Base-by-base conservation (phyloP, 257 asterid genomes). In the Ballota nigra region DNA sequence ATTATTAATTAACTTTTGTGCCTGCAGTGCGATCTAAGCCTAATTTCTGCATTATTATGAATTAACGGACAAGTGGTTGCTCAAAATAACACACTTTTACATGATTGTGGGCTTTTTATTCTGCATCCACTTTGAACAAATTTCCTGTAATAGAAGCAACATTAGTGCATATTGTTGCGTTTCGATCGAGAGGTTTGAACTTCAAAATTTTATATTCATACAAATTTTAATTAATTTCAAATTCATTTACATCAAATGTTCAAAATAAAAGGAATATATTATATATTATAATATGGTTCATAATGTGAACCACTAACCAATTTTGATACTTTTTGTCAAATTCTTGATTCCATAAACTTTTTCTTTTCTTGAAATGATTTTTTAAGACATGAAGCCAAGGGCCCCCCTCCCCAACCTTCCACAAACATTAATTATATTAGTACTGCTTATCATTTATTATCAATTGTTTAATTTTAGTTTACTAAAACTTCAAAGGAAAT, bases 11-110 rank as follows among this genome's bases (percentile, higher is more conserved):
- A n/a, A 20, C 19, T n/a, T n/a, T n/a, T 66, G 41, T 47, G 20
- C 5, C 49, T 73, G 78, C 68, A 28, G 82, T 33, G 79, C 24
- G 47, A 49, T 23, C 65, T 24, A 68, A 72, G 64, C 20, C 49
- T 72, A 52, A 62, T n/a, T 28, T 72, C 8, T 31, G 49, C 40
- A 47, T 61, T 47, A 66, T 72, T 10, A 29, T 29, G 23, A 45
- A 43, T 63, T 52, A 51, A 33, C 3, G 28, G 11, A 24, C 16
- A 23, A 8, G 31, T 77, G 41, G 72, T 76, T 76, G 60, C 72
- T 57, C 16, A 28, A 36, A 28, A 19, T 5, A 20, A 6, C 22
- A 28, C 34, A 5, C 11, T 16, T 6, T 26, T 40, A 62, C n/a
- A n/a, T 28, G 58, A 60, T 56, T 70, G 63, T 57, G 16, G 41